phyloP scores from a whole-genome alignment of 2,329 filamentous ascomycete species.

The Exophiala lecanii-corni region DNA sequence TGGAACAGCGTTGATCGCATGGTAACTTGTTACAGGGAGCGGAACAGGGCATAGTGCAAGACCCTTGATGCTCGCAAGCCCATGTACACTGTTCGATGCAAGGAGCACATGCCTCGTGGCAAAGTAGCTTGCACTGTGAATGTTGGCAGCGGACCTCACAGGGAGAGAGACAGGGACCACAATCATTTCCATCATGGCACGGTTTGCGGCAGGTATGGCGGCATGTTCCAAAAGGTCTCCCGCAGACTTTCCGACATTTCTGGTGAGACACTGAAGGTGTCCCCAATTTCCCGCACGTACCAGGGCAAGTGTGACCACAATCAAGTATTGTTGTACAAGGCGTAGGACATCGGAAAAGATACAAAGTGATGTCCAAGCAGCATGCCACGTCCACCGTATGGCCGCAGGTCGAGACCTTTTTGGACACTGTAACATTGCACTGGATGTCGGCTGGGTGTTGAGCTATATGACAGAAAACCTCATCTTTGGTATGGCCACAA shows the following conservation, averaged over 20 bases:
- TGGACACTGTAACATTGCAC: slow-evolving; percentile 47
- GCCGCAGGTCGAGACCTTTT: slow-evolving; percentile 50
- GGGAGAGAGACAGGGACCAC: slow-evolving; percentile 28
- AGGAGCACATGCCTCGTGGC: slow-evolving; percentile 40
- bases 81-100: slow-evolving; percentile 56
- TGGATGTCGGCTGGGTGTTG: slow-evolving; percentile 45
- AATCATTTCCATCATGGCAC: slow-evolving; percentile 48
- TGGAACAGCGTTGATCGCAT: slow-evolving; percentile 56
- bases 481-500: slow-evolving; percentile 31
- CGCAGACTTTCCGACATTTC: slow-evolving; percentile 47
- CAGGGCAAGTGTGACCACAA: slow-evolving; percentile 52
- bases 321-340: slow-evolving; percentile 43
- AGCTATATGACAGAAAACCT: slow-evolving; percentile 34
- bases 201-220: slow-evolving; percentile 47
- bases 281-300: slow-evolving; percentile 8
- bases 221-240: slow-evolving; percentile 51
- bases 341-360: slow-evolving; percentile 45
- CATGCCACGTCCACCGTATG: slow-evolving; percentile 53
- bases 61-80: slow-evolving; percentile 48
- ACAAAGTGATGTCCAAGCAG: slow-evolving; percentile 39
- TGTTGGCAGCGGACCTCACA: slow-evolving; percentile 17
- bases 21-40: slow-evolving; percentile 65
- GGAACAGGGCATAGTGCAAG: slow-evolving; percentile 55
- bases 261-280: slow-evolving; percentile 41
- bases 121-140: slow-evolving; percentile 4